Percentiles rank a stretch among this genome's conserved stretches.
phyloP scores from a whole-genome alignment of 2,329 filamentous ascomycete genomes.

The Cladosporium austrohemisphaericum region DNA sequence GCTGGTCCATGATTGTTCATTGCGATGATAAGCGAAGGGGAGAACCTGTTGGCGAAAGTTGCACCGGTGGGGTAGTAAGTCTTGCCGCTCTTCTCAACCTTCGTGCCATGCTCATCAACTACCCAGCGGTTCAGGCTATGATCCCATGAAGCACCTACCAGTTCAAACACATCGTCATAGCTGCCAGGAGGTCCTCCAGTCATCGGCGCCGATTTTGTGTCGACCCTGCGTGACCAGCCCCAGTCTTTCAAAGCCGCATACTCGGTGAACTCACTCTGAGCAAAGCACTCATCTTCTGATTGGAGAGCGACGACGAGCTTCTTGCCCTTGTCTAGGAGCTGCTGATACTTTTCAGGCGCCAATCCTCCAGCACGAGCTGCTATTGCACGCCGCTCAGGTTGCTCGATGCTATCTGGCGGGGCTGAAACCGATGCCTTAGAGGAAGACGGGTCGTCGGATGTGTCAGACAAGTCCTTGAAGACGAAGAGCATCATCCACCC shows the following conservation, averaged over 20 bases:
- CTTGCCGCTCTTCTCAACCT: background rate
- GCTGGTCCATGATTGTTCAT: constrained; percentile 4
- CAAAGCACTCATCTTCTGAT: background rate
- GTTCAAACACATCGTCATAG: too few relatives aligned
- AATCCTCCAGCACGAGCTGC: too few relatives aligned
- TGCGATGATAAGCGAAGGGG: constrained; percentile 2
- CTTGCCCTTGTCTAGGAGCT: background rate
- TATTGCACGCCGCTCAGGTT: too few relatives aligned
- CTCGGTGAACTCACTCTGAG: background rate
- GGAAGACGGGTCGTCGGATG: background rate
- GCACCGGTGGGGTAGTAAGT: constrained; percentile 4
- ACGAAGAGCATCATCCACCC: background rate
- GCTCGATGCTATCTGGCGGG: too few relatives aligned
- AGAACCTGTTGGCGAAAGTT: background rate
- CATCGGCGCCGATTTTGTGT: too few relatives aligned
- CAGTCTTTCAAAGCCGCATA: constrained; percentile 1
- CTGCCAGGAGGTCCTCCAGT: too few relatives aligned
- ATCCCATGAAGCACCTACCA: background rate
- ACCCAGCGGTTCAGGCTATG: background rate
- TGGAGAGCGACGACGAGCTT: background rate
- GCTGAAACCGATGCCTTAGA: too few relatives aligned
- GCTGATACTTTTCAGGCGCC: too few relatives aligned
- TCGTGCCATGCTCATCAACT: background rate
- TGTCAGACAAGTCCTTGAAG: background rate
- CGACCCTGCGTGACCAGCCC: constrained; percentile 2